Evolutionary conservation across 495 filamentous ascomycete species (phyloP), one percentile per base, ranked within the genome.

Genomic region (Parathielavia hyrcaniae): DNA sequence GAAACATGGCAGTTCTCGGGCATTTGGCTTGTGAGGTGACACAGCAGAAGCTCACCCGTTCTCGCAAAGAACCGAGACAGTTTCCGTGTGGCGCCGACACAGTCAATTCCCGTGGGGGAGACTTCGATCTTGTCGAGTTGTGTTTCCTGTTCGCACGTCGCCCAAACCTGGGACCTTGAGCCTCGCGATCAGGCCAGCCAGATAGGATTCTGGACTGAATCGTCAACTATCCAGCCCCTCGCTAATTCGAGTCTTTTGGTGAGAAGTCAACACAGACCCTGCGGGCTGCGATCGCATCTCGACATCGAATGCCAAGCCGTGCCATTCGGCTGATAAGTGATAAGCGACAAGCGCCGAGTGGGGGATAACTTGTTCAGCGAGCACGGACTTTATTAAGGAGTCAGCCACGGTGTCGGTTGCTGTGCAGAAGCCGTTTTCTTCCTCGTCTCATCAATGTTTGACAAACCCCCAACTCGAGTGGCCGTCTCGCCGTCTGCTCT

Each of bases 251-350:
- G n/a, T n/a, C n/a, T n/a, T 6, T 30, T 30, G 26, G 26, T 30
- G 26, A 30, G 6, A 30, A 6, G 6, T 30, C 26, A 30, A 30
- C 26, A 30, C 3, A 30, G 26, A 6, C 26, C 26, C 26, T 30
- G 26, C 26, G 26, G 6, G 26, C 41, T 44, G 19, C n/a, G n/a
- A n/a, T n/a, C n/a, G n/a, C 19, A 19, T 19, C 41, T 19, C 2
- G 41, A 12, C 41, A 11, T 23, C 11, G 6, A 43, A 36, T 36
- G 41, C 17, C 34, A 52, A 40, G 35, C 11, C 26, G 35, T 52
- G 35, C 23, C 35, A 52, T 52, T 40, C 50, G 50, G 50, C 26
- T 52, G n/a, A 20, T 7, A 9, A 34, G 53, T 40, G 53, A 56
- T 30, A 55, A 14, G 19, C 44, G 14, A 40, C 17, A 2, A 17